Base-by-base conservation (phyloP, 108 stramenopile species). In the Cyclotella sp. region DNA sequence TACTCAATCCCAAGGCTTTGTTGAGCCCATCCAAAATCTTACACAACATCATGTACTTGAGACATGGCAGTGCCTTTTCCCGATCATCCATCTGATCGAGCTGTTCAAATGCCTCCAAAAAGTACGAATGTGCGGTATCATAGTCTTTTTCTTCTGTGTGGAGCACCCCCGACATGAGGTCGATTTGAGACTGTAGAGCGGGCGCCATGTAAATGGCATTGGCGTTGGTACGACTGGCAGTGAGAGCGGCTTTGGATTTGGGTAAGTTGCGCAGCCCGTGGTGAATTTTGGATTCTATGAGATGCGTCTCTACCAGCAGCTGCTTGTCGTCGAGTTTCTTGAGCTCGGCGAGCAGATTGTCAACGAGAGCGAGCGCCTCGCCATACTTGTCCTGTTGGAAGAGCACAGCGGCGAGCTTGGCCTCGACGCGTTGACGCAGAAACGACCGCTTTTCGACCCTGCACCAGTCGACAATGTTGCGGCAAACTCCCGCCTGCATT, bases 311-410 rank as follows among this genome's bases (percentile, higher is more conserved):
- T 7, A 99, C 97, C 61, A 99, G 84, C 11, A 99, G 78, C 74
- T 95, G 96, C 84, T 99, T 99, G 92, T 99, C 99, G 78, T 99
- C 99, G 63, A 99, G 84, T 77, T 98, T 97, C 83, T 98, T 98
- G 44, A 99, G 85, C 78, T 99, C 99, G n/a, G 78, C 44, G 26
- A 98, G 86, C 57, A 99, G 86, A 46, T 74, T 80, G 73, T 95
- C 92, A 71, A 97, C 82, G 66, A 99, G 78, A 40, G 90, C 59
- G 16, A 98, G 76, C 1, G 98, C 98, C 34, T 90, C 89, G n/a
- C 73, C 82, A 85, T 93, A 98, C 57, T 86, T 68, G 45, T 87
- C 90, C 63, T 91, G 95, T 42, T 81, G 87, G 79, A 92, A 90
- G 26, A 95, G 84, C 74, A 99, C 91, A 29, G 79, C 81, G 4